Evolutionary conservation across 2,329 filamentous ascomycete species (phyloP).

Genomic region (Daldinia eschscholtzii): DNA sequence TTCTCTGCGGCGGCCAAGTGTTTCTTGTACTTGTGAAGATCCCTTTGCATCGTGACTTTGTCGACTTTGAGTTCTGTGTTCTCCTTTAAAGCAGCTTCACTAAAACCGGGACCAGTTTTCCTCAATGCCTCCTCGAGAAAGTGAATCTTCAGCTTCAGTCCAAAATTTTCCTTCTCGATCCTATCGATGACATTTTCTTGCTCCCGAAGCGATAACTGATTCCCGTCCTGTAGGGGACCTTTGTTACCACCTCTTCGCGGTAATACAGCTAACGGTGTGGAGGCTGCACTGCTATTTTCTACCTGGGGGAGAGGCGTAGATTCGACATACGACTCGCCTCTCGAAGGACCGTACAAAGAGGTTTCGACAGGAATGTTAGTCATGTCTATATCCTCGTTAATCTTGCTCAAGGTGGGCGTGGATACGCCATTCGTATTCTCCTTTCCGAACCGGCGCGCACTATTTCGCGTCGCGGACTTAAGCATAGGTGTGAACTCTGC

Average conservation of each 20-base stretch:
- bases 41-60: conserved; percentile 88
- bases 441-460: conserved; percentile 73
- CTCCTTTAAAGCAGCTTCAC: conserved; percentile 88
- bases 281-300: conserved; percentile 82
- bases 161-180: conserved; percentile 98
- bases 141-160: conserved; percentile 95
- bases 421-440: conserved; percentile 70
- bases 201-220: conserved; percentile 90
- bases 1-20: conserved; percentile 84
- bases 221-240: conserved; percentile 83
- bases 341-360: conserved; percentile 75
- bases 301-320: conserved; percentile 81
- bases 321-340: conserved; percentile 73
- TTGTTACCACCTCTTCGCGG: conserved; percentile 73
- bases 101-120: conserved; percentile 90
- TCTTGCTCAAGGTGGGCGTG: conserved; percentile 77
- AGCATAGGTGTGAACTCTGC: conserved; percentile 95
- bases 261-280: conserved; percentile 82
- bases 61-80: conserved; percentile 96
- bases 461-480: conserved; percentile 81
- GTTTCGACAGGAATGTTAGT: conserved; percentile 79
- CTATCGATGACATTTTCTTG: conserved; percentile 96
- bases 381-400: conserved; percentile 76
- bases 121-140: conserved; percentile 92
- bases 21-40: conserved; percentile 89